Base-by-base conservation (phyloP, 768 basidiomycete genomes). In the Kwoniella europaea region DNA sequence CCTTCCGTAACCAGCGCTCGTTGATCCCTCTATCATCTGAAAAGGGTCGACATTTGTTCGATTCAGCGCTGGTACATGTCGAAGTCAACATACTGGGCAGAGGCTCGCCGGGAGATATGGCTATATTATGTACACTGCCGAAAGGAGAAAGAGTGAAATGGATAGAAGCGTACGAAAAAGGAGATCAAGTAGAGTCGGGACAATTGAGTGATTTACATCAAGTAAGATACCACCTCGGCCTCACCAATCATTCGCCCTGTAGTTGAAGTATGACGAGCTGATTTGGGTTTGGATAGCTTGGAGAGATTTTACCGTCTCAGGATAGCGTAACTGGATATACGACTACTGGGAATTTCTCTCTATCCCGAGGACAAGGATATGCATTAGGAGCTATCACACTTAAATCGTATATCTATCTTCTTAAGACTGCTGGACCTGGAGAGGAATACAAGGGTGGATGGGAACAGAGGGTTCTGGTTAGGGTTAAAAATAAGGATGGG, bases 321-420 rank as follows among this genome's bases (percentile, higher is more conserved):
- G 80, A 84, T 3, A 79, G 84, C 3, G 86, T 92, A 27, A 88
- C 96, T 63, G 95, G 96, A 0, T 92, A 91, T 76, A 86, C 94
- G 20, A 93, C 93, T 0, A 90, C 91, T 2, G 95, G 94, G 0
- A 90, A 89, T 70, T 91, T 88, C 79, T 95, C 94, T 1, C 86
- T 98, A 9, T 87, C 89, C 0, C 87, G 89, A 35, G 95, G 95
- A 0, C 85, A 88, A 69, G 94, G 92, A 0, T 88, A 89, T 75
- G 94, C 88, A 2, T 86, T 97, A 13, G 96, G 90, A 18, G 88
- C 90, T 0, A 83, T 98, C 18, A 85, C 92, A 3, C 79, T 94
- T 20, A 59, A 53, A 10, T 53, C 43, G n/a, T 71, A 72, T 27
- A 22, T 76, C 42, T 59, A 62, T 41, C 12, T 35, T n/a, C 15